A percentile compares a stretch with the other conserved stretches of the same genome.
Evolutionary conservation across 768 basidiomycete genomes (phyloP).

Genomic region (Kwoniella dendrophila): DNA sequence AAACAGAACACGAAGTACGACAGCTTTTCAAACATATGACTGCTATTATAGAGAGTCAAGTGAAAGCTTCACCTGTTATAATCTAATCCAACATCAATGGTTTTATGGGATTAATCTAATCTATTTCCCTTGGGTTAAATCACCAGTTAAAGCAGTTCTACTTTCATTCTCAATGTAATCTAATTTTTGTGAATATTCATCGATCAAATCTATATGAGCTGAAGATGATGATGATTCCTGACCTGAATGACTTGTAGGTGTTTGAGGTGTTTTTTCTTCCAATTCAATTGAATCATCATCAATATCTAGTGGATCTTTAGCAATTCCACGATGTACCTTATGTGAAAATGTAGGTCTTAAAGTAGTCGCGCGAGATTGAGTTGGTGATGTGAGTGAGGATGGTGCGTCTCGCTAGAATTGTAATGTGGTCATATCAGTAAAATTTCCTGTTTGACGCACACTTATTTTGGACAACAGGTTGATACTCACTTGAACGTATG

Average conservation of each 20-base stretch:
- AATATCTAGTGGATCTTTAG: constrained; percentile 13
- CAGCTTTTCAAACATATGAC: too few relatives aligned
- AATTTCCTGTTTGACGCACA: too few relatives aligned
- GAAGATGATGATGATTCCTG: neutral
- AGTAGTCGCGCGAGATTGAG: neutral
- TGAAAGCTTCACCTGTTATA: too few relatives aligned
- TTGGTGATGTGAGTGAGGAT: neutral
- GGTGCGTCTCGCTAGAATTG: too few relatives aligned
- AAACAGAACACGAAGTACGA: too few relatives aligned
- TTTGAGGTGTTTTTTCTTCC: neutral
- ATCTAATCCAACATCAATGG: too few relatives aligned
- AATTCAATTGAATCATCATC: constrained; percentile 13
- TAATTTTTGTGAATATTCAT: too few relatives aligned
- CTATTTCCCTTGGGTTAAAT: too few relatives aligned
- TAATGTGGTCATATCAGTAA: too few relatives aligned
- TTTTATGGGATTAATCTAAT: too few relatives aligned
- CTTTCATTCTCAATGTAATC: constrained; percentile 15
- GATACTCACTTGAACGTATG: constrained; percentile 11
- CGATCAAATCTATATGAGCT: neutral
- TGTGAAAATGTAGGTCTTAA: neutral
- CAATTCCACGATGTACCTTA: neutral
- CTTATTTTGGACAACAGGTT: too few relatives aligned
- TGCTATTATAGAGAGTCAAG: too few relatives aligned
- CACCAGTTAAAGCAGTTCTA: constrained; percentile 2
- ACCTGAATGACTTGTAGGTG: neutral